phyloP scores from a whole-genome alignment of 2,329 filamentous ascomycete genomes.

The Cladosporium sp. region DNA sequence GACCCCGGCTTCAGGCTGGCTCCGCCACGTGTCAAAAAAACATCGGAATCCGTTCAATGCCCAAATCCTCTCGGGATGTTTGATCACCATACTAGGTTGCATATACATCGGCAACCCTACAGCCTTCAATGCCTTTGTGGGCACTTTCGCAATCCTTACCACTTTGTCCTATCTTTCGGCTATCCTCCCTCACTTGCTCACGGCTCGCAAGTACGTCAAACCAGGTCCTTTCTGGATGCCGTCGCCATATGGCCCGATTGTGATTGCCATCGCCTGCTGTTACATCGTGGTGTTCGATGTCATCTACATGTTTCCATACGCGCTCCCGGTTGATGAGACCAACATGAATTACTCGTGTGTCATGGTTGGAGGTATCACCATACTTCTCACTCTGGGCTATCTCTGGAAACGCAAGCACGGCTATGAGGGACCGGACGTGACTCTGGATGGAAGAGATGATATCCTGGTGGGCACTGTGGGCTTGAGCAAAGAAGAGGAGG shows the following conservation, averaged over 20 bases:
- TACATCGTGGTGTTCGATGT: constrained; percentile 61
- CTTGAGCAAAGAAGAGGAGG: constrained; percentile 10
- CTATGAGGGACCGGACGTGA: constrained; percentile 35
- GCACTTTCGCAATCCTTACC: constrained; percentile 53
- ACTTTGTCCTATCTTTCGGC: constrained; percentile 59
- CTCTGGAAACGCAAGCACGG: constrained; percentile 35
- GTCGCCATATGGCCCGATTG: constrained; percentile 42
- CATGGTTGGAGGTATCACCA: constrained; percentile 49
- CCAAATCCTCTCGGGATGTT: constrained; percentile 47
- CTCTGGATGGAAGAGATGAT: constrained; percentile 24
- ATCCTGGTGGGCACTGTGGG: constrained; percentile 24
- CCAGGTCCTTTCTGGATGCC: constrained; percentile 59
- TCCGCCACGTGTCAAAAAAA: constrained; percentile 44
- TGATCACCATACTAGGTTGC: constrained; percentile 55
- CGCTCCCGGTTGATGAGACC: constrained; percentile 42
- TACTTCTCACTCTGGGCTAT: constrained; percentile 48
- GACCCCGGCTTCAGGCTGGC: constrained; percentile 48
- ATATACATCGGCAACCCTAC: constrained; percentile 64
- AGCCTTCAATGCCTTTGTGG: constrained; percentile 65
- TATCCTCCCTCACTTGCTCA: constrained; percentile 50
- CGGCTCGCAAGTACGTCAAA: constrained; percentile 38
- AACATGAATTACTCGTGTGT: constrained; percentile 54
- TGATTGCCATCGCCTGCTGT: constrained; percentile 50
- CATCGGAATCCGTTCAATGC: constrained; percentile 54
- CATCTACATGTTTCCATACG: constrained; percentile 57